A percentile compares a stretch with the other conserved stretches of the same genome.
Conservation (phyloP, 2,329 filamentous ascomycete genomes). For the Endoconidiophora polonica region DNA sequence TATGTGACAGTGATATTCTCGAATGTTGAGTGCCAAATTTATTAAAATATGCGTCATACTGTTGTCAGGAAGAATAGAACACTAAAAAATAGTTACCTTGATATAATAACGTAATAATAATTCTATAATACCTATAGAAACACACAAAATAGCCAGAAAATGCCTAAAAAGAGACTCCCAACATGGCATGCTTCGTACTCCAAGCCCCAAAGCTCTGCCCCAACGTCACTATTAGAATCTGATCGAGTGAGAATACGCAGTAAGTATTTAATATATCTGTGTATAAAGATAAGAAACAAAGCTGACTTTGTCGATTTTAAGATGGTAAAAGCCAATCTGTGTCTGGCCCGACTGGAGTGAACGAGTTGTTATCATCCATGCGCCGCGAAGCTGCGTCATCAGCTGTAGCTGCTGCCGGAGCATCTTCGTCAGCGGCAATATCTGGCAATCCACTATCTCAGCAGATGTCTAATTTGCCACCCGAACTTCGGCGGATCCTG, state of each 20-base stretch:
- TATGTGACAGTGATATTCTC: no score
- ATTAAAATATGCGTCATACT: no score
- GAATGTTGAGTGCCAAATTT: no score
- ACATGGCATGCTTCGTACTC: conserved; percentile 1
- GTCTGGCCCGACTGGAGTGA: background rate
- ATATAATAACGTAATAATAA: no score
- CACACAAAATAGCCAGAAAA: background rate
- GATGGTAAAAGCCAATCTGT: background rate
- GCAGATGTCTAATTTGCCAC: background rate
- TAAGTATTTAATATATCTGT: background rate
- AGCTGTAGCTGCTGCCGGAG: background rate
- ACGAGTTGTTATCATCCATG: no score
- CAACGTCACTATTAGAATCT: background rate
- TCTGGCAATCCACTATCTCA: background rate
- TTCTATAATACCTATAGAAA: no score
- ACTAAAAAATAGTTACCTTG: no score
- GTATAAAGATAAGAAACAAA: no score
- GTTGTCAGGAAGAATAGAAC: no score
- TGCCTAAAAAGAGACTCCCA: conserved; percentile 2
- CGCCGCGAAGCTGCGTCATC: background rate
- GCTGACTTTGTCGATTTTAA: no score
- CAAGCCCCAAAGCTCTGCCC: conserved; percentile 1
- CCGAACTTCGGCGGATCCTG: background rate
- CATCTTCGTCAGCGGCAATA: background rate
- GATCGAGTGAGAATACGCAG: background rate